Percentiles rank a stretch among this genome's conserved stretches.
phyloP scores from a whole-genome alignment of 148 eudicot genomes.

The Simmondsia chinensis region DNA sequence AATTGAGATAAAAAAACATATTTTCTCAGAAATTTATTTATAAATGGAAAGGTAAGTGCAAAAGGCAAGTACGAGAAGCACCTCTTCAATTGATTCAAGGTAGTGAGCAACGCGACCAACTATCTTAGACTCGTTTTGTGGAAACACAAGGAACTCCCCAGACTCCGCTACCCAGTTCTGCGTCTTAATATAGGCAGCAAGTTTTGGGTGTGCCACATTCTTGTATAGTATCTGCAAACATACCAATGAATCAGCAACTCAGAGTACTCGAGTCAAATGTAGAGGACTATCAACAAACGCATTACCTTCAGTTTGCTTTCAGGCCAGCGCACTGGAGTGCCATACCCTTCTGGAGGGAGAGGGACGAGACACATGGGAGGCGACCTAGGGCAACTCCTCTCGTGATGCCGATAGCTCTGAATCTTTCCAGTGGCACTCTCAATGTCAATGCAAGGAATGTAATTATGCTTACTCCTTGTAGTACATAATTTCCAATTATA shows the following conservation, averaged over 20 bases:
- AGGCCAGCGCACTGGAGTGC: slow-evolving; percentile 77
- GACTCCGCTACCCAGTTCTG: slow-evolving; percentile 58
- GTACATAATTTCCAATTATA: slow-evolving; percentile 77
- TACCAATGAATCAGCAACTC: slow-evolving; percentile 8
- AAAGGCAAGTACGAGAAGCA: too few relatives aligned
- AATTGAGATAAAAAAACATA: too few relatives aligned
- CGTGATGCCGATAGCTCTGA: slow-evolving; percentile 70
- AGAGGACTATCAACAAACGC: background rate
- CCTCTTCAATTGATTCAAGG: slow-evolving; percentile 89
- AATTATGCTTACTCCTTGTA: slow-evolving; percentile 81
- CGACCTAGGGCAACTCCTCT: slow-evolving; percentile 67
- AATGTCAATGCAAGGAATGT: slow-evolving; percentile 91
- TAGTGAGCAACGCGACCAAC: slow-evolving; percentile 70
- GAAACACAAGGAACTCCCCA: slow-evolving; percentile 76
- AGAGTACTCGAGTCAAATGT: background rate
- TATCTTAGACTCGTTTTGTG: slow-evolving; percentile 51
- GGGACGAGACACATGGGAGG: slow-evolving; percentile 92
- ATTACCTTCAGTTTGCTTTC: slow-evolving; percentile 71
- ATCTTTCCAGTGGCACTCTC: slow-evolving; percentile 45
- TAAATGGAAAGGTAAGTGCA: too few relatives aligned
- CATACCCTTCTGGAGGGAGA: slow-evolving; percentile 79
- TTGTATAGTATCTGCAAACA: slow-evolving; percentile 62
- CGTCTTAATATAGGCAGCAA: slow-evolving; percentile 60
- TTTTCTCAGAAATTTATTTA: too few relatives aligned
- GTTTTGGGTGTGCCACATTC: slow-evolving; percentile 92